Evolutionary conservation across 2,329 filamentous ascomycete species (phyloP).

Genomic region (Ceratocystis alfenasii): DNA sequence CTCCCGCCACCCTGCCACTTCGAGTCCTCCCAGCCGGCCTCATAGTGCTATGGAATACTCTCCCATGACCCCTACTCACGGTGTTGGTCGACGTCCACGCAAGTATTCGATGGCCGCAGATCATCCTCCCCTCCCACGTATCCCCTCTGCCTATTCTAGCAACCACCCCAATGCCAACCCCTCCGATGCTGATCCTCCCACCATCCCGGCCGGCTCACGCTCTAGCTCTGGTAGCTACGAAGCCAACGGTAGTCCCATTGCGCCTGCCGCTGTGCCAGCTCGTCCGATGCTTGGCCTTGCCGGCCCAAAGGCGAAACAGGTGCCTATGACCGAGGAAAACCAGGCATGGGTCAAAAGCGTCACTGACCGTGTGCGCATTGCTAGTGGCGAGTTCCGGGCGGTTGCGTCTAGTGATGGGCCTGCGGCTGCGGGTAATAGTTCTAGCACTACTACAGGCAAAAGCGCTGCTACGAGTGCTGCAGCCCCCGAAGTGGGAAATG

Average conservation of each 20-base stretch:
- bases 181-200: constrained; percentile 30
- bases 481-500: not conserved
- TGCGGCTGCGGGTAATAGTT: not conserved
- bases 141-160: constrained; percentile 35
- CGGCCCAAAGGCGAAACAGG: constrained; percentile 53
- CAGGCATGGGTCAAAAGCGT: constrained; percentile 72
- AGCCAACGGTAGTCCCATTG: constrained; percentile 28
- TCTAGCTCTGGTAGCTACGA: constrained; percentile 46
- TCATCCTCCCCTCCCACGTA: constrained; percentile 24
- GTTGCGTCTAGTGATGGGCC: constrained; percentile 19
- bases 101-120: constrained; percentile 31
- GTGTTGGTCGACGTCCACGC: constrained; percentile 40
- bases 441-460: not conserved
- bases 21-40: constrained; percentile 35
- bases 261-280: constrained; percentile 29
- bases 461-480: not conserved
- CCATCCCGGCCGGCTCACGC: constrained; percentile 33
- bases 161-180: constrained; percentile 23
- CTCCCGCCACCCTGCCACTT: constrained; percentile 23
- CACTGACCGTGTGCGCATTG: constrained; percentile 64
- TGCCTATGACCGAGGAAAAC: constrained; percentile 59
- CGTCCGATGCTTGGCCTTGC: constrained; percentile 49
- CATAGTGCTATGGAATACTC: constrained; percentile 28
- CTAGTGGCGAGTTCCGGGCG: constrained; percentile 52
- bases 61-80: constrained; percentile 39